Evolutionary conservation across 148 eudicot species (phyloP).

Genomic region (Amaranthus hypochondriacus): DNA sequence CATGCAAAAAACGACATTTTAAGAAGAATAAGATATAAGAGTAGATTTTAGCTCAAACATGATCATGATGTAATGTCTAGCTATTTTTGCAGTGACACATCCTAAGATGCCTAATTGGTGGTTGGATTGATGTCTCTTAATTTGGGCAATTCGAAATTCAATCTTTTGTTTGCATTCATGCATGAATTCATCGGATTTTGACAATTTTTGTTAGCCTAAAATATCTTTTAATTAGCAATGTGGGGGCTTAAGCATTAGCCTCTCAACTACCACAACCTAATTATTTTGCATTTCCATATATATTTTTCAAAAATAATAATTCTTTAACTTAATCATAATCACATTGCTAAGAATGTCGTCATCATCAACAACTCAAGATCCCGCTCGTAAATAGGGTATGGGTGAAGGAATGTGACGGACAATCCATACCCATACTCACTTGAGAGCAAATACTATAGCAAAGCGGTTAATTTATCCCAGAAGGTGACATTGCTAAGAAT

Average conservation of each 20-base stretch:
- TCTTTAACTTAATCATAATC: neutral
- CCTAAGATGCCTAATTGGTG: constrained; percentile 11
- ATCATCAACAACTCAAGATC: no score
- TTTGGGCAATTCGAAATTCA: neutral
- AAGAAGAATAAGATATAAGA: neutral
- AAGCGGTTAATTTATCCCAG: neutral
- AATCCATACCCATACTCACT: neutral
- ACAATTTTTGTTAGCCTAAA: neutral
- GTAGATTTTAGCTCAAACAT: neutral
- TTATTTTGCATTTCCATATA: neutral
- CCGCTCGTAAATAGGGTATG: no score
- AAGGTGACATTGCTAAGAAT: neutral
- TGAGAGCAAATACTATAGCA: neutral
- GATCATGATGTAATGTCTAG: constrained; percentile 1
- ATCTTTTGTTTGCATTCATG: constrained; percentile 8
- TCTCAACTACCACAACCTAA: constrained; percentile 15
- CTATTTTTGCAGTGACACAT: constrained; percentile 7
- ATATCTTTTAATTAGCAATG: neutral
- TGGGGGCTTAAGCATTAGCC: neutral
- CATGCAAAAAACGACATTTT: neutral
- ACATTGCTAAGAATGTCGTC: no score
- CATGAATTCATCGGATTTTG: constrained; percentile 5
- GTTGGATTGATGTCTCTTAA: constrained; percentile 10
- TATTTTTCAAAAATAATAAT: neutral
- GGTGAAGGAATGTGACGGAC: no score